Evolutionary conservation across 306 rosid genomes (phyloP), one percentile per base, ranked within the genome.

Genomic region (Ammopiptanthus mongolicus): DNA sequence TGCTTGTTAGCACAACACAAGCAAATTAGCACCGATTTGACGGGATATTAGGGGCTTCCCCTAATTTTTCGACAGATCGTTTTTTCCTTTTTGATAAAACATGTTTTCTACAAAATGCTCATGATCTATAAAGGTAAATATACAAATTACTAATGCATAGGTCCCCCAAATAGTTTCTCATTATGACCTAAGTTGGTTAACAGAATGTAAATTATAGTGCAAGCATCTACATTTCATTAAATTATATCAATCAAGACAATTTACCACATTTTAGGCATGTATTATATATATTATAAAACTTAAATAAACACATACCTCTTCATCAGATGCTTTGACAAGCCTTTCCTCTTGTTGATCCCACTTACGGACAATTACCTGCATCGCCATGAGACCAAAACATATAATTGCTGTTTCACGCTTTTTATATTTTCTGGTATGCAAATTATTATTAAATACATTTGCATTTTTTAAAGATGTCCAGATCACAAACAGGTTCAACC

Each of bases 261-360:
- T 62, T 46, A 25, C 52, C 51, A 65, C 63, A 70, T 28, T 9
- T 59, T 23, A 63, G 62, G 70, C 44, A 42, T 55, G 55, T 25
- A 39, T 1, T 31, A 15, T 42, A 51, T 68, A 60, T 5, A 6
- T 63, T 53, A 5, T 22, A 68, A 19, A 79, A 18, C 33, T 25
- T 36, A 64, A 79, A 29, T 2, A 28, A 81, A 82, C 37, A 21
- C 65, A 57, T 80, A 93, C 98, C 96, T 89, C 98, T 65, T 91
- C 96, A 78, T 91, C 91, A 18, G 88, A 74, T 28, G 87, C 82
- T 87, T 77, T 89, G 51, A 87, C 69, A 5, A 93, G 79, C 23
- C 87, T 73, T 76, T 93, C 98, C 76, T 88, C 90, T 41, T 84
- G 79, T 46, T 68, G 80, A 79, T 87, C 96, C 98, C 97, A 93